phyloP scores from a whole-genome alignment of 306 rosid species.

The Cicer pinnatifidum region DNA sequence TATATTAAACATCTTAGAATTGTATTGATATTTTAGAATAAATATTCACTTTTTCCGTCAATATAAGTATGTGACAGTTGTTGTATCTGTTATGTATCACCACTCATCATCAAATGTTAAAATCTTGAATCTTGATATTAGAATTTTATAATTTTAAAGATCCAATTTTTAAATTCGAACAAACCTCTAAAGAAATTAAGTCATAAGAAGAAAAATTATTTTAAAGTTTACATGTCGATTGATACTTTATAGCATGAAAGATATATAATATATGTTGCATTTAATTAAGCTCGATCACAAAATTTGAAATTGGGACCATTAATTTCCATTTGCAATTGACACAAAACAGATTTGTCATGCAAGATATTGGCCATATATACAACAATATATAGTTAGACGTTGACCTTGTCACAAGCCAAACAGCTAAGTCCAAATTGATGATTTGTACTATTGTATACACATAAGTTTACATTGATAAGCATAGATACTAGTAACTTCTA shows the following conservation, averaged over 20 bases:
- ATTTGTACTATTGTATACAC: conserved; percentile 11
- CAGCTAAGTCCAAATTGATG: conserved; percentile 37
- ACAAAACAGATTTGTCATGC: conserved; percentile 44
- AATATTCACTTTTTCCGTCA: too few relatives aligned
- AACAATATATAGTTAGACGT: conserved; percentile 27
- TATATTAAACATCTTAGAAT: too few relatives aligned
- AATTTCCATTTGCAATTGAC: conserved; percentile 33
- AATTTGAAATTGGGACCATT: conserved; percentile 55
- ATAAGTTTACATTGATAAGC: conserved; percentile 34
- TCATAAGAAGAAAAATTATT: too few relatives aligned
- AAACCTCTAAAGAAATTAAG: too few relatives aligned
- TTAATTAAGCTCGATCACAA: neutral
- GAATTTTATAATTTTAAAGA: too few relatives aligned
- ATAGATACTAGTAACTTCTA: conserved; percentile 7
- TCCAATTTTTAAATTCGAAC: too few relatives aligned
- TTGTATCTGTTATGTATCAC: too few relatives aligned
- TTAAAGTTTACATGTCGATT: too few relatives aligned
- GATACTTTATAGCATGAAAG: neutral
- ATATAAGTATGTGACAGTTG: too few relatives aligned
- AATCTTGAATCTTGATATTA: too few relatives aligned
- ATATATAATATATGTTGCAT: neutral
- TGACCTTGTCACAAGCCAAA: conserved; percentile 46
- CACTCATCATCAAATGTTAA: too few relatives aligned
- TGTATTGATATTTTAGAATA: too few relatives aligned
- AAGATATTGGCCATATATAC: conserved; percentile 10